These are phyloP conservation scores for Colletotrichum endophyticum DNA, from an alignment of 2,329 filamentous ascomycete genomes.

Conservation along the genomic window DNA sequence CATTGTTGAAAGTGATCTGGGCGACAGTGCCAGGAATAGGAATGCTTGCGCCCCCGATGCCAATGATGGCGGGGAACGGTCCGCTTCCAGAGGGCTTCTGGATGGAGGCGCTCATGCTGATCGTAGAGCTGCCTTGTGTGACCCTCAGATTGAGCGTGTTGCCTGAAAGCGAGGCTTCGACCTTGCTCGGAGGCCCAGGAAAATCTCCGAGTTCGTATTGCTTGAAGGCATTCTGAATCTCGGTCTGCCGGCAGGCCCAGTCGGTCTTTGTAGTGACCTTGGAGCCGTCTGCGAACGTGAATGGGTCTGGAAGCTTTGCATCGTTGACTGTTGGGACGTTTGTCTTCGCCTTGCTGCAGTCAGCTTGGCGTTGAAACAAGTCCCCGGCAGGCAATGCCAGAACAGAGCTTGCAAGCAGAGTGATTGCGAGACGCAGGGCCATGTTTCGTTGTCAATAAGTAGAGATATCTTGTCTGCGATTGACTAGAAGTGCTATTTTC, in stretches of 20 bases:
- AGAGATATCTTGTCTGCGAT: neutral
- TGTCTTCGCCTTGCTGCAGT: conserved; percentile 35
- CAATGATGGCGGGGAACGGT: conserved; percentile 63
- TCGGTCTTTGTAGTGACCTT: conserved; percentile 49
- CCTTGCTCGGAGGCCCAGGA: conserved; percentile 48
- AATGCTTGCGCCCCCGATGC: conserved; percentile 58
- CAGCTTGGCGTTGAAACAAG: conserved; percentile 39
- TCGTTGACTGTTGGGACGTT: conserved; percentile 39
- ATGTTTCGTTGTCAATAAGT: neutral
- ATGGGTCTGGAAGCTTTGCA: conserved; percentile 52
- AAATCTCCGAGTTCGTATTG: conserved; percentile 56
- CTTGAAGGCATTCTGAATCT: conserved; percentile 53
- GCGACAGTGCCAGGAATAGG: conserved; percentile 60
- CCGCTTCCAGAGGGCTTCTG: conserved; percentile 42
- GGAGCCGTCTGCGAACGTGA: conserved; percentile 46
- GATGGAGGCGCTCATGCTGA: conserved; percentile 49
- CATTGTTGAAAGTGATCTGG: conserved; percentile 64
- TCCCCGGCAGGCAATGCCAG: conserved; percentile 36
- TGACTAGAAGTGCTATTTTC: neutral
- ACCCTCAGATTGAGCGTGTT: conserved; percentile 48
- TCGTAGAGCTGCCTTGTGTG: conserved; percentile 47
- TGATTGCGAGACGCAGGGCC: neutral
- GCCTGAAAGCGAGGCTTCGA: conserved; percentile 49
- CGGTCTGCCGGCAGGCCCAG: conserved; percentile 52
- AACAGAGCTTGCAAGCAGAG: conserved; percentile 36